phyloP scores from a whole-genome alignment of 1,284 basidiomycete genomes.

The Coniferiporia weirii region DNA sequence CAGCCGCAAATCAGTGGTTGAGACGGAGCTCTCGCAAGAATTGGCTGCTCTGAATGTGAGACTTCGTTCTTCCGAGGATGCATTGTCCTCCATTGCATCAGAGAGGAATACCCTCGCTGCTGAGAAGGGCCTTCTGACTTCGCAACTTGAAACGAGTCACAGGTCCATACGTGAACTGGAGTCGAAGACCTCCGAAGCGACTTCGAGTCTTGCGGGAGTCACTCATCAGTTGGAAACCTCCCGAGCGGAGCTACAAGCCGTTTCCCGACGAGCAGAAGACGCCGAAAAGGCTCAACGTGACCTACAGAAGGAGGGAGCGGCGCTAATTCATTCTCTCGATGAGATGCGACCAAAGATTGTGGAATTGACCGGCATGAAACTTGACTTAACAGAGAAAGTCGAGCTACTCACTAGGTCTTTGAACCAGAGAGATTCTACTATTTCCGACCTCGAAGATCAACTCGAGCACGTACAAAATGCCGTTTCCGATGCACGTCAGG shows the following conservation, averaged over 20 bases:
- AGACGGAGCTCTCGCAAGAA: constrained; percentile 42
- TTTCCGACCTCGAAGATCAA: constrained; percentile 55
- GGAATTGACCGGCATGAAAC: constrained; percentile 64
- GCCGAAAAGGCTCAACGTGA: constrained; percentile 65
- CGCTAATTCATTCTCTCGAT: constrained; percentile 68
- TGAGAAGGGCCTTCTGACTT: constrained; percentile 44
- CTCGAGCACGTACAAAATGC: constrained; percentile 49
- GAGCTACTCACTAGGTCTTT: constrained; percentile 50
- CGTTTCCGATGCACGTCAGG: constrained; percentile 40
- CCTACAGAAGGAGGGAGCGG: constrained; percentile 67
- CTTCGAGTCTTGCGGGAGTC: constrained; percentile 45
- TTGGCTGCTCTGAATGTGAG: constrained; percentile 41
- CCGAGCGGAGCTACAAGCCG: constrained; percentile 56
- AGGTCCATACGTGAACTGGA: constrained; percentile 46
- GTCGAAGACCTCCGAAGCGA: constrained; percentile 50
- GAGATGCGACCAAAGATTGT: constrained; percentile 83
- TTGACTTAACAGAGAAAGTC: constrained; percentile 60
- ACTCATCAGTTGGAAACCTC: constrained; percentile 54
- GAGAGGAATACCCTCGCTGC: constrained; percentile 44
- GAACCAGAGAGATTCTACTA: constrained; percentile 48
- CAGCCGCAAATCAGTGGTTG: constrained; percentile 34
- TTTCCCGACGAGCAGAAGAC: constrained; percentile 63
- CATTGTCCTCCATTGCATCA: constrained; percentile 38
- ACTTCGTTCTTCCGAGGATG: constrained; percentile 35
- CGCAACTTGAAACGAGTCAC: constrained; percentile 41